Evolutionary conservation across 2,329 filamentous ascomycete genomes (phyloP).

Genomic region (Sporothrix variecibatus): DNA sequence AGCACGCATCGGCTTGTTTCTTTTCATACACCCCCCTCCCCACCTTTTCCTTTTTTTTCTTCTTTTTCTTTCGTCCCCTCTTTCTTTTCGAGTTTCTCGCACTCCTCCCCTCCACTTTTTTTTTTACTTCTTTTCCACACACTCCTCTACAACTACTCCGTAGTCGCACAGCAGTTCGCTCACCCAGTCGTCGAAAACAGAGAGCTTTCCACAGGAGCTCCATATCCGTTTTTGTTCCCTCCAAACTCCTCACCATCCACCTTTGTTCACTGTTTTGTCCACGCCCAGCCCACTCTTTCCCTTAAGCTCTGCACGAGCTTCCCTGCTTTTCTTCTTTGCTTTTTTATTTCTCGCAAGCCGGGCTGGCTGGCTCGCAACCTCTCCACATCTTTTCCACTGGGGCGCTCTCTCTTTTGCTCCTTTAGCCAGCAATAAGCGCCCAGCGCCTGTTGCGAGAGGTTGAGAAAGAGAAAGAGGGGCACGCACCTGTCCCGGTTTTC

Average conservation of each 20-base stretch:
- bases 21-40: neutral
- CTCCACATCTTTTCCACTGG: neutral
- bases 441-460: neutral
- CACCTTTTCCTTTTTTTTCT: neutral
- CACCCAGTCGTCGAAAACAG: neutral
- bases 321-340: neutral
- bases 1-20: slow-evolving; percentile 3
- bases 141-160: neutral
- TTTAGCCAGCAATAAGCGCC: slow-evolving; percentile 7
- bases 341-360: neutral
- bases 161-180: neutral
- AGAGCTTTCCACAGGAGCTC: neutral
- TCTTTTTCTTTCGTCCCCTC: neutral
- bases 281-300: neutral
- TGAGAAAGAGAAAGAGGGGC: neutral
- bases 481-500: neutral
- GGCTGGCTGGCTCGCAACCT: neutral
- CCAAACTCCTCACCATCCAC: neutral
- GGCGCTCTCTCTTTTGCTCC: neutral
- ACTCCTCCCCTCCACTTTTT: slow-evolving; percentile 11
- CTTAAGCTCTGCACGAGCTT: neutral
- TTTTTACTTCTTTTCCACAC: neutral
- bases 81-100: neutral
- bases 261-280: neutral
- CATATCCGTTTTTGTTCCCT: neutral